Evolutionary conservation across 768 basidiomycete genomes (phyloP), one percentile per base, ranked within the genome.

Genomic region (Dictyophora rubrovolvata): DNA sequence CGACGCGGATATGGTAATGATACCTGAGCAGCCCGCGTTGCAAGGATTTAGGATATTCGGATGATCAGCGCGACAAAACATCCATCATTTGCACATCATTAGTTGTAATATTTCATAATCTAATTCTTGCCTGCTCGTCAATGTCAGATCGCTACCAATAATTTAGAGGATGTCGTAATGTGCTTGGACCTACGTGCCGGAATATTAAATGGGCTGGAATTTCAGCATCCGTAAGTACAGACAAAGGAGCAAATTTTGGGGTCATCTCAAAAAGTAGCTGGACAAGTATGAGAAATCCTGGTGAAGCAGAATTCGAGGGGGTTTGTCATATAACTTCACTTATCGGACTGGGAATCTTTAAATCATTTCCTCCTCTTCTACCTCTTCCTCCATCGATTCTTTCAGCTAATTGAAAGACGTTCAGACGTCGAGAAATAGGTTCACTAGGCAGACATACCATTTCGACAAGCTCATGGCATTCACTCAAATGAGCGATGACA

Each of bases 401-500:
- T 86, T 92, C 60, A 92, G 73, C 89, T 88, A 54, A 1, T 22
- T 17, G 16, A 53, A 20, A 34, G 48, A 47, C 34, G 59, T 23
- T 34, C 21, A n/a, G 21, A 35, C 10, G 28, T 12, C 9, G 18
- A 34, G 22, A 48, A 48, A 5, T 61, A 61, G n/a, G 10, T 23
- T 20, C 35, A 52, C 55, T 47, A 37, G 28, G 28, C 42, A 54
- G 47, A 68, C 80, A 46, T 63, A 89, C 89, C 93, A 97, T 95
- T 73, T 93, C 93, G 12, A 97, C 76, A 57, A 97, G 74, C 70
- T 97, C 95, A 67, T 98, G 95, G 60, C 93, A 95, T 71, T 98
- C 95, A 63, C 87, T 93, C 54, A 98, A 74, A 70, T 97, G 93
- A 3, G 95, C 94, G 79, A 93, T 93, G 55, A 98, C 80, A 65